A percentile compares a stretch with the other conserved stretches of the same genome.
Conservation (phyloP, 2,329 filamentous ascomycete species). For the Sclerotinia subarctica region DNA sequence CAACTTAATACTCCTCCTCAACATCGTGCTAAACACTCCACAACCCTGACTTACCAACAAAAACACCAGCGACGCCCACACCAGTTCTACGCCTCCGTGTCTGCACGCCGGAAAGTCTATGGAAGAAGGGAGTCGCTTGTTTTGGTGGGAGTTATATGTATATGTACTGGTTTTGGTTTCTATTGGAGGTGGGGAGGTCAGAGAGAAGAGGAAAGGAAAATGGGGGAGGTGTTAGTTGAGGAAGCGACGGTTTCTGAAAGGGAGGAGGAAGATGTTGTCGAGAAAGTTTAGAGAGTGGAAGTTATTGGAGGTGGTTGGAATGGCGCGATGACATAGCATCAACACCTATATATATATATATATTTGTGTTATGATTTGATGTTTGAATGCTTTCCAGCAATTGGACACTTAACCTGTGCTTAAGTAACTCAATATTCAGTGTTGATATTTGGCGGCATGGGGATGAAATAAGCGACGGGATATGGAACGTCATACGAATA, state of each 20-base stretch:
- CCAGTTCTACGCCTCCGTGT: neutral
- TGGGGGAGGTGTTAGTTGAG: neutral
- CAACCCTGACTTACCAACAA: neutral
- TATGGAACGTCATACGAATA: too few relatives aligned
- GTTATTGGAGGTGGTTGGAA: neutral
- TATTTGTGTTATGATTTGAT: neutral
- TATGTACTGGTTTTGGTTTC: neutral
- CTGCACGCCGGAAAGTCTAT: neutral
- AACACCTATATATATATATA: neutral
- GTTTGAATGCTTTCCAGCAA: neutral
- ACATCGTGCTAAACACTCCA: neutral
- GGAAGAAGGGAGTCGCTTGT: neutral
- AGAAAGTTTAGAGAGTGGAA: neutral
- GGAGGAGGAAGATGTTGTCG: neutral
- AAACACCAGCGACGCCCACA: neutral
- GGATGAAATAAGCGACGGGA: too few relatives aligned
- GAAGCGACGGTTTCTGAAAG: neutral
- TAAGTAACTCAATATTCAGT: neutral
- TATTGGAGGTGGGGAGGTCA: neutral
- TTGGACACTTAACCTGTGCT: neutral
- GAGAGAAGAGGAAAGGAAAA: neutral
- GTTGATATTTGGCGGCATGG: neutral
- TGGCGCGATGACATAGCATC: too few relatives aligned
- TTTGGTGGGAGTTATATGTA: neutral
- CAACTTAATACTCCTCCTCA: neutral